phyloP scores from a whole-genome alignment of 495 filamentous ascomycete species.

The Penicillium ucsense region DNA sequence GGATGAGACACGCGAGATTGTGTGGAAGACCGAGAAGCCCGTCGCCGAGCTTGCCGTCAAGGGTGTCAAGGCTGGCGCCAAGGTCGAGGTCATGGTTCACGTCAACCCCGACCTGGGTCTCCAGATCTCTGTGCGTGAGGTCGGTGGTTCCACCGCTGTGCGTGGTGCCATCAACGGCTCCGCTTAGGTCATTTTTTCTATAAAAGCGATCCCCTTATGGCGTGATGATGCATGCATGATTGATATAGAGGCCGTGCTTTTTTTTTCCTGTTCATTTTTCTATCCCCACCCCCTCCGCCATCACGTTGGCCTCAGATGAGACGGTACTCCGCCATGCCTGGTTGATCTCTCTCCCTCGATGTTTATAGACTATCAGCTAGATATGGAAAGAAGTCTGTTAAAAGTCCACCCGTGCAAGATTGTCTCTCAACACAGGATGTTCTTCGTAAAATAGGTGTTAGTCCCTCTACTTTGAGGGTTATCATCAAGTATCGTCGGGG shows the following conservation, averaged over 20 bases:
- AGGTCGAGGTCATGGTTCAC: slow-evolving; percentile 88
- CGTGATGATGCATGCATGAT: slow-evolving; percentile 27
- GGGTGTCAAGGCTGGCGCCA: slow-evolving; percentile 75
- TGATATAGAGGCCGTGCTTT: slow-evolving; percentile 22
- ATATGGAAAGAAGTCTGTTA: slow-evolving; percentile 11
- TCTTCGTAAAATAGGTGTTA: no score
- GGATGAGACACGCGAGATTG: slow-evolving; percentile 75
- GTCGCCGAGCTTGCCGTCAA: slow-evolving; percentile 80
- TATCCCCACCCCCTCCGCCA: slow-evolving; percentile 9
- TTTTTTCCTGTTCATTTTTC: slow-evolving; percentile 13
- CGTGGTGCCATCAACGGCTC: slow-evolving; percentile 55
- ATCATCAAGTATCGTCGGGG: no score
- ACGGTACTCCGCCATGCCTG: no score
- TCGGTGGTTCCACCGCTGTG: slow-evolving; percentile 77
- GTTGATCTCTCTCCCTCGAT: not conserved
- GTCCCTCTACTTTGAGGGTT: no score
- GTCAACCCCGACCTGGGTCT: slow-evolving; percentile 68
- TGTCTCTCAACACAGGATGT: not conserved
- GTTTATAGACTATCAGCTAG: slow-evolving; percentile 16
- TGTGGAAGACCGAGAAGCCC: slow-evolving; percentile 80
- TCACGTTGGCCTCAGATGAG: no score
- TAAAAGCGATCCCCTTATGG: slow-evolving; percentile 22
- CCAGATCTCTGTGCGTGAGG: slow-evolving; percentile 71
- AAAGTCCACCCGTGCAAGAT: not conserved
- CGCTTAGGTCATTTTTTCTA: slow-evolving; percentile 17